Conservation (phyloP, 768 basidiomycete species). For the Leccinum longicurvipes region DNA sequence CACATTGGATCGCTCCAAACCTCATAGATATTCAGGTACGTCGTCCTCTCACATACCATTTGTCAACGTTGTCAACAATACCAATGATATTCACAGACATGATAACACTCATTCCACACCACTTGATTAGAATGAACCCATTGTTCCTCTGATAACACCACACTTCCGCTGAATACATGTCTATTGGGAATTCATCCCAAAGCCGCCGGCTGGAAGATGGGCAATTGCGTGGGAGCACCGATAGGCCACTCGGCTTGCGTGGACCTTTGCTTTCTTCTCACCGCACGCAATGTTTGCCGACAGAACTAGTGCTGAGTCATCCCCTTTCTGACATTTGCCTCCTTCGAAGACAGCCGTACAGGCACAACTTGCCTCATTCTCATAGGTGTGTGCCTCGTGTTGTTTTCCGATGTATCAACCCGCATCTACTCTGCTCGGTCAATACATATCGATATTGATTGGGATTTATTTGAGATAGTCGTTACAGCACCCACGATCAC, state of each 20-base stretch:
- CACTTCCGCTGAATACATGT: background rate
- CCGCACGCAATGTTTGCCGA: background rate
- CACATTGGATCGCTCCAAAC: conserved; percentile 27
- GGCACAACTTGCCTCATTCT: conserved; percentile 9
- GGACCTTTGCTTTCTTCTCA: background rate
- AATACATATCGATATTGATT: background rate
- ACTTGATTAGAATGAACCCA: background rate
- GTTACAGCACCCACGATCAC: background rate
- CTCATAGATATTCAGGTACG: conserved; percentile 20
- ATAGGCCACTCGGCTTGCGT: background rate
- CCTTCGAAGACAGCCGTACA: background rate
- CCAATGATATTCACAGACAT: background rate
- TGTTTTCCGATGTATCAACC: background rate
- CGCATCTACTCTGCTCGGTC: background rate
- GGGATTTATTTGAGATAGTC: background rate
- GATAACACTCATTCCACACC: background rate
- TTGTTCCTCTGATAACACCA: background rate
- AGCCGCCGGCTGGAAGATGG: background rate
- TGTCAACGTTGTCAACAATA: background rate
- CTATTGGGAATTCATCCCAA: background rate
- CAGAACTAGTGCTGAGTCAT: background rate
- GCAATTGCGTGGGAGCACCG: background rate
- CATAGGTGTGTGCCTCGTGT: conserved; percentile 12
- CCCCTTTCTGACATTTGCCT: background rate
- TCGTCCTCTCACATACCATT: background rate